These are phyloP conservation scores for Handroanthus guayacan DNA, from an alignment of 257 asterid species.

Conservation along the genomic window DNA sequence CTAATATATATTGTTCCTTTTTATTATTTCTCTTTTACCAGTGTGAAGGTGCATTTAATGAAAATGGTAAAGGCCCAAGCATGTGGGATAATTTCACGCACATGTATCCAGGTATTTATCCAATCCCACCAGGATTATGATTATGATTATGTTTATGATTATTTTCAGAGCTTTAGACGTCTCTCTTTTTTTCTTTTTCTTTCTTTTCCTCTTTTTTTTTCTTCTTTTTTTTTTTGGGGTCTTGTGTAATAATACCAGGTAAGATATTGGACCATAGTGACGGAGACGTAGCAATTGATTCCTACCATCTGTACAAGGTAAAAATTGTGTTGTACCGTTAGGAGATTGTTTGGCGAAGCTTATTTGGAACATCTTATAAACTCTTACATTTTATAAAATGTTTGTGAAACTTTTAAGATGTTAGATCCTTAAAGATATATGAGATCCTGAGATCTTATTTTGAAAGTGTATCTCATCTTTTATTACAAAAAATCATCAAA, in stretches of 20 bases:
- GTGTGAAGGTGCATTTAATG: slow-evolving; percentile 52
- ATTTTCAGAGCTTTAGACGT: background rate
- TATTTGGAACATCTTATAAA: too few relatives aligned
- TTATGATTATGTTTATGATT: too few relatives aligned
- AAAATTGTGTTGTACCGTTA: too few relatives aligned
- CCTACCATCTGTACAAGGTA: slow-evolving; percentile 61
- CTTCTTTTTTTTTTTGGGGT: background rate
- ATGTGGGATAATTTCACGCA: slow-evolving; percentile 60
- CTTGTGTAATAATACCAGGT: slow-evolving; percentile 35
- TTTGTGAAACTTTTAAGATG: too few relatives aligned
- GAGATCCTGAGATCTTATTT: too few relatives aligned
- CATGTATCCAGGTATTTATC: slow-evolving; percentile 50
- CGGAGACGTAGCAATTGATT: slow-evolving; percentile 58
- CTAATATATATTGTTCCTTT: too few relatives aligned
- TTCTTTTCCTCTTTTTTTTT: background rate
- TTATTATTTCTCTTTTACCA: background rate
- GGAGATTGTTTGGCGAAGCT: too few relatives aligned
- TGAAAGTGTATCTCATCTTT: too few relatives aligned
- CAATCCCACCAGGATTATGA: background rate
- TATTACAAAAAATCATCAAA: too few relatives aligned
- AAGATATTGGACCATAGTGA: slow-evolving; percentile 51
- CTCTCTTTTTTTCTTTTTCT: background rate
- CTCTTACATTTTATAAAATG: too few relatives aligned
- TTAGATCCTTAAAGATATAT: too few relatives aligned
- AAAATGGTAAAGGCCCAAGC: slow-evolving; percentile 49